Evolutionary conservation across 2,329 filamentous ascomycete species (phyloP).

Genomic region (Claviceps cyperi): DNA sequence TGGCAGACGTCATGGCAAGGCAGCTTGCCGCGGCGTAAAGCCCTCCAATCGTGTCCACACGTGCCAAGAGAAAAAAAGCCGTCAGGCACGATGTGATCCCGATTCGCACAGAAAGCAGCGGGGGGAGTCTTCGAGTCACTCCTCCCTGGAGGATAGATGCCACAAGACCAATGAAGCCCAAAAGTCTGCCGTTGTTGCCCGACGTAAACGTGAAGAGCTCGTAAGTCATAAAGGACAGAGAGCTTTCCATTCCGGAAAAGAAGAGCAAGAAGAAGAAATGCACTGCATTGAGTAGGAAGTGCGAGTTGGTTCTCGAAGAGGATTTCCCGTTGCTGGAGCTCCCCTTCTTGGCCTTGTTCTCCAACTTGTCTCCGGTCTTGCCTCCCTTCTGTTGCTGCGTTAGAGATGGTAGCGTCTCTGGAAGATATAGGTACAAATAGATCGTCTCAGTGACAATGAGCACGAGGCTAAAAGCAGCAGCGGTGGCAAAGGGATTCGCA

Average conservation of each 20-base stretch:
- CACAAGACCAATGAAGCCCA: constrained; percentile 83
- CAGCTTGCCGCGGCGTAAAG: constrained; percentile 74
- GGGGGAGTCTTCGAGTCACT: constrained; percentile 73
- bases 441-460: constrained; percentile 76
- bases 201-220: constrained; percentile 78
- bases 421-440: constrained; percentile 72
- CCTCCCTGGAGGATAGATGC: constrained; percentile 87
- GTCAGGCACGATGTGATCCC: constrained; percentile 65
- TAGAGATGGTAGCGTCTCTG: constrained; percentile 66
- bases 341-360: background rate
- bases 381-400: constrained; percentile 20
- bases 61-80: constrained; percentile 68
- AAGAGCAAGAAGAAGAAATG: constrained; percentile 90
- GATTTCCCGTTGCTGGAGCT: constrained; percentile 8
- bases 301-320: constrained; percentile 60
- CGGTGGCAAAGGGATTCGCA: constrained; percentile 85
- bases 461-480: constrained; percentile 73
- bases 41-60: constrained; percentile 49
- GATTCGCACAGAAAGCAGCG: constrained; percentile 62
- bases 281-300: constrained; percentile 64
- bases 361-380: constrained; percentile 14
- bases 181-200: constrained; percentile 65
- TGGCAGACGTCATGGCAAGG: constrained; percentile 80
- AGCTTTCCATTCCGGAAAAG: constrained; percentile 97
- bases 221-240: constrained; percentile 92